Conservation (phyloP, 2,329 filamentous ascomycete species). For the Pyrenophora graminea region DNA sequence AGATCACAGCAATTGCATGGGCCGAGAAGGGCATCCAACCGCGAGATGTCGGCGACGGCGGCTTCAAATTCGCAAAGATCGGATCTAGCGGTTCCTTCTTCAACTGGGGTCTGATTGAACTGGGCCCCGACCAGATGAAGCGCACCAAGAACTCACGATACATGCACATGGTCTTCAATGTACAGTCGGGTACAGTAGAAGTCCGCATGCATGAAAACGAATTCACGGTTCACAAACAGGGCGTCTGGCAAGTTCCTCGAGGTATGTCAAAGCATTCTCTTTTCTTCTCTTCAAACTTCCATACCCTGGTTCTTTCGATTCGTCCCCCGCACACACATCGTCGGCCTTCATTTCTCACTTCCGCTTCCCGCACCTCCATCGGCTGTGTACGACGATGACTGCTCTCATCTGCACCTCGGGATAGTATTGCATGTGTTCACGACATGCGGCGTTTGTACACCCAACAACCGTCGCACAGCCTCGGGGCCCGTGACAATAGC, state of each 20-base stretch:
- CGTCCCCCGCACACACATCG: not conserved
- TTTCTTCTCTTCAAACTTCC: not conserved
- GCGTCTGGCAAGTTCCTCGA: constrained; percentile 92
- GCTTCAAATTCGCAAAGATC: constrained; percentile 88
- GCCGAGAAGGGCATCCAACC: constrained; percentile 61
- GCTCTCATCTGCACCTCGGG: constrained; percentile 30
- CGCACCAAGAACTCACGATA: constrained; percentile 87
- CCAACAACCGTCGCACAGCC: constrained; percentile 26
- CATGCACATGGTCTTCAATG: constrained; percentile 98
- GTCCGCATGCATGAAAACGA: constrained; percentile 75
- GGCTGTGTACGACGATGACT: constrained; percentile 37
- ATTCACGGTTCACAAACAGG: constrained; percentile 85
- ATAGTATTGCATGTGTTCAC: constrained; percentile 16
- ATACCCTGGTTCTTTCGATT: not conserved
- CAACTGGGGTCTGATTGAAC: constrained; percentile 85
- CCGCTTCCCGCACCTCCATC: constrained; percentile 1
- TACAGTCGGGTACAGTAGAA: constrained; percentile 78
- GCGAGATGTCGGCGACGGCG: constrained; percentile 63
- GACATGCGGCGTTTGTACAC: constrained; percentile 4
- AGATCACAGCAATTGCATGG: constrained; percentile 61
- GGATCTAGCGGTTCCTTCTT: constrained; percentile 67
- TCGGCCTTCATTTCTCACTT: not conserved
- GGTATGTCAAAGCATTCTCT: constrained; percentile 62
- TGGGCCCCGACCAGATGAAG: constrained; percentile 83
- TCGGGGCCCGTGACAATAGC: not conserved